These are phyloP conservation scores for Holtermanniella nyarrowii DNA, from an alignment of 768 basidiomycete genomes.

Conservation along the genomic window DNA sequence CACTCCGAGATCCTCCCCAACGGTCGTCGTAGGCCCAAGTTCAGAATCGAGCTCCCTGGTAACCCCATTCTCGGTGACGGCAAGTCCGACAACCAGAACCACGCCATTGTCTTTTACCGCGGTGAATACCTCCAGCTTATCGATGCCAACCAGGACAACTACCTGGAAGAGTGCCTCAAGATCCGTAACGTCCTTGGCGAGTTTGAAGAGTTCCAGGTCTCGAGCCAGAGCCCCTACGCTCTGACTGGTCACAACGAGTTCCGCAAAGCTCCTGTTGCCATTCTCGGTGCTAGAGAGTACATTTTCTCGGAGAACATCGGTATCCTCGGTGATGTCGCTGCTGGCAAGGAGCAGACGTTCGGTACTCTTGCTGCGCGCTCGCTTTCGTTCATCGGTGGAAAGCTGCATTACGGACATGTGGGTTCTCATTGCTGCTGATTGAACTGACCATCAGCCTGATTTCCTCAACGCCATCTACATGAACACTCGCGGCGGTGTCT, in stretches of 20 bases:
- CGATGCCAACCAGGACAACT: slow-evolving; percentile 99
- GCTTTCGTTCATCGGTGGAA: slow-evolving; percentile 95
- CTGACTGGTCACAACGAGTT: slow-evolving; percentile 84
- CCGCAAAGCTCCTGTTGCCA: slow-evolving; percentile 79
- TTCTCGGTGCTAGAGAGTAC: slow-evolving; percentile 97
- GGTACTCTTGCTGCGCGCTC: slow-evolving; percentile 93
- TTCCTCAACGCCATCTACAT: slow-evolving; percentile 96
- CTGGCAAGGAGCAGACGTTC: slow-evolving; percentile 99
- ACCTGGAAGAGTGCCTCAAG: slow-evolving; percentile 98
- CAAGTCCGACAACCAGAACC: slow-evolving; percentile 99
- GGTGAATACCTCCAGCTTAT: slow-evolving; percentile 99
- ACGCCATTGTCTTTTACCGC: slow-evolving; percentile 97
- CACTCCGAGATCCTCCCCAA: slow-evolving; percentile 91
- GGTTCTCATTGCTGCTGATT: neutral
- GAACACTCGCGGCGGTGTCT: slow-evolving; percentile 95
- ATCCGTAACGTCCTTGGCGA: slow-evolving; percentile 96
- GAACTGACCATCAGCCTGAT: slow-evolving; percentile 52
- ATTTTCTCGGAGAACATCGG: slow-evolving; percentile 99
- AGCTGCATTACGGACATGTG: slow-evolving; percentile 89
- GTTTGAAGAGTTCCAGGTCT: slow-evolving; percentile 84
- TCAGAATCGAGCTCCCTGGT: slow-evolving; percentile 94
- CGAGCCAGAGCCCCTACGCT: slow-evolving; percentile 81
- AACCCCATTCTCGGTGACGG: slow-evolving; percentile 99
- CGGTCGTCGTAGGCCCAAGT: slow-evolving; percentile 85
- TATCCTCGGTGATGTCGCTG: slow-evolving; percentile 94